Percentiles rank a stretch among this genome's conserved stretches.
These are phyloP conservation scores for Fusarium palustre DNA, from an alignment of 2,329 filamentous ascomycete genomes.

Conservation along the genomic window DNA sequence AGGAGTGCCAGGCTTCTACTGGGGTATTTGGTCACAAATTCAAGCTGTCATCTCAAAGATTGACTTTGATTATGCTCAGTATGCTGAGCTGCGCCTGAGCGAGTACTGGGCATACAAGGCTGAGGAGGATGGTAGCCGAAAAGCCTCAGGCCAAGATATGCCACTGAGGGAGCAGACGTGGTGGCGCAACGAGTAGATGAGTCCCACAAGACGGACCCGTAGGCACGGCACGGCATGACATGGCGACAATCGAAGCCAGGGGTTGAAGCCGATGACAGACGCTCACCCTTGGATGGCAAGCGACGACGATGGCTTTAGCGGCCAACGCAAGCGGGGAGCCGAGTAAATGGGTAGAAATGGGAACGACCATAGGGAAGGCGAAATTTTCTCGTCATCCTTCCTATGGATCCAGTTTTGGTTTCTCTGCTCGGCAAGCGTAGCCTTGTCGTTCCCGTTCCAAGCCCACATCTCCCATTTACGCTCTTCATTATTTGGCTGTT, in stretches of 20 bases:
- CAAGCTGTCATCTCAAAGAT: constrained; percentile 95
- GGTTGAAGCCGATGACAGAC: constrained; percentile 19
- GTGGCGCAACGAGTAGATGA: constrained; percentile 59
- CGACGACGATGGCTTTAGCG: constrained; percentile 14
- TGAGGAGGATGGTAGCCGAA: constrained; percentile 73
- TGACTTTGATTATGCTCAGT: constrained; percentile 94
- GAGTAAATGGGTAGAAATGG: constrained; percentile 21
- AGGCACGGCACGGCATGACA: constrained; percentile 3
- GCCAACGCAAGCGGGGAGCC: constrained; percentile 16
- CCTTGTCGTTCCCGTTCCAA: constrained; percentile 22
- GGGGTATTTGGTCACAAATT: constrained; percentile 96
- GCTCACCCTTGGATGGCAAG: constrained; percentile 14
- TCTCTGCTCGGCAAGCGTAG: constrained; percentile 28
- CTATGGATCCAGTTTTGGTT: constrained; percentile 21
- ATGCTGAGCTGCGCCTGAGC: constrained; percentile 85
- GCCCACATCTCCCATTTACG: constrained; percentile 1
- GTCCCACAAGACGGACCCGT: constrained; percentile 2
- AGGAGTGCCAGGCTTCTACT: constrained; percentile 88
- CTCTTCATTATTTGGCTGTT: not conserved
- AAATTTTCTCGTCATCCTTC: constrained; percentile 7
- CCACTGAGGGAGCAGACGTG: constrained; percentile 84
- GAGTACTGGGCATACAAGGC: constrained; percentile 96
- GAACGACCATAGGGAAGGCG: constrained; percentile 32
- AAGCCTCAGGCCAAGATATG: constrained; percentile 65
- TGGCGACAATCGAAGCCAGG: constrained; percentile 15